Evolutionary conservation across 371 early-diverging fungal genomes (phyloP).

Genomic region (Nematocida displodere): DNA sequence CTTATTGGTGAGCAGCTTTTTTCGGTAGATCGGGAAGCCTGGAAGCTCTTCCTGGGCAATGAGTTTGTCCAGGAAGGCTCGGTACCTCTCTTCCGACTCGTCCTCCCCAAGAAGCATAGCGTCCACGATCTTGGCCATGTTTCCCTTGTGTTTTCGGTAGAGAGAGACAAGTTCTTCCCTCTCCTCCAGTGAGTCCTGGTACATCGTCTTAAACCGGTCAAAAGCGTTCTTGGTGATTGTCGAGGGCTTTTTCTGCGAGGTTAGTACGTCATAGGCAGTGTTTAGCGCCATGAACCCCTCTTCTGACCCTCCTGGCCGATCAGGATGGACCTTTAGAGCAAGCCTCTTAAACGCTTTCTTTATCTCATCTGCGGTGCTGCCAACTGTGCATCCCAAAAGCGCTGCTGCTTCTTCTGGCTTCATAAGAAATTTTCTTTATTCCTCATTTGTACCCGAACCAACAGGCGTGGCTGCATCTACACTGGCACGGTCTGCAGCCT

Average conservation of each 20-base stretch:
- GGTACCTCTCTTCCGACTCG: constrained; percentile 54
- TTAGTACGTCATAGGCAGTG: constrained; percentile 53
- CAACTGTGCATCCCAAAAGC: constrained; percentile 74
- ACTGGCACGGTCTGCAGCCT: constrained; percentile 29
- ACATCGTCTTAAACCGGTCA: constrained; percentile 38
- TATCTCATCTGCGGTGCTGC: constrained; percentile 75
- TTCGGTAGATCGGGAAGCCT: constrained; percentile 44
- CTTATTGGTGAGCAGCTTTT: constrained; percentile 5
- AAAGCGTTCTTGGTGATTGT: constrained; percentile 39
- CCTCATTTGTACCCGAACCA: not conserved
- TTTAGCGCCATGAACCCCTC: constrained; percentile 49
- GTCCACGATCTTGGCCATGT: constrained; percentile 56
- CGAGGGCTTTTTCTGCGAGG: constrained; percentile 5
- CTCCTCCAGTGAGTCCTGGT: constrained; percentile 59
- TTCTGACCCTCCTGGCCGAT: constrained; percentile 76
- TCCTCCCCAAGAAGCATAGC: constrained; percentile 51
- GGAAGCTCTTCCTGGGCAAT: constrained; percentile 39
- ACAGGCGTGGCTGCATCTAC: not conserved
- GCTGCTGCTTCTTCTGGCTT: constrained; percentile 68
- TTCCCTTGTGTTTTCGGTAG: constrained; percentile 60
- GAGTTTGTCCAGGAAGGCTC: constrained; percentile 39
- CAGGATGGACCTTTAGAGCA: constrained; percentile 75
- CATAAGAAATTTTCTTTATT: constrained; percentile 27
- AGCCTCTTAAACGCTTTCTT: constrained; percentile 80
- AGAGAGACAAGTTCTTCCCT: constrained; percentile 42